A percentile compares a stretch with the other conserved stretches of the same genome.
Evolutionary conservation across 2,329 filamentous ascomycete genomes (phyloP).

Genomic region (Fusarium sp.): DNA sequence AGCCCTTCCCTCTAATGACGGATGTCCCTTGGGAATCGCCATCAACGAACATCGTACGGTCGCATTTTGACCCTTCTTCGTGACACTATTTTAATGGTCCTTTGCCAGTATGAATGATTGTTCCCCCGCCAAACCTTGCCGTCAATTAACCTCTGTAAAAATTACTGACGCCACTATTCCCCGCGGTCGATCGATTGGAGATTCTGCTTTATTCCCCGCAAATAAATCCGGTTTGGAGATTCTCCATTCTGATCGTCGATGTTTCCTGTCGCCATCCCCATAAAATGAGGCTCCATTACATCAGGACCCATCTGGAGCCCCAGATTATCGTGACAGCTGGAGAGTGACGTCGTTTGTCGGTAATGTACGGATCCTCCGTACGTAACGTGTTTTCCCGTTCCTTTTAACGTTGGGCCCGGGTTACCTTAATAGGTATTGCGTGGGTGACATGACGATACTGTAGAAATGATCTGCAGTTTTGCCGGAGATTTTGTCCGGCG

Average conservation of each 20-base stretch:
- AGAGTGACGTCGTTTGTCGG: slow-evolving; percentile 2
- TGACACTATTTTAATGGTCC: too few relatives aligned
- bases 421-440: neutral
- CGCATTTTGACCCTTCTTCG: too few relatives aligned
- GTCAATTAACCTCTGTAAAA: neutral
- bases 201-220: neutral
- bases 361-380: neutral
- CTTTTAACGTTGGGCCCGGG: neutral
- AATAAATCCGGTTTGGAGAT: slow-evolving; percentile 10
- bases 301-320: slow-evolving; percentile 28
- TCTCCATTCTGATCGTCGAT: slow-evolving; percentile 21
- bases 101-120: too few relatives aligned
- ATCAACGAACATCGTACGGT: too few relatives aligned
- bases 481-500: neutral
- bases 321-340: slow-evolving; percentile 9
- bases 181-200: neutral
- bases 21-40: too few relatives aligned
- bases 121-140: neutral
- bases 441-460: neutral
- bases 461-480: neutral
- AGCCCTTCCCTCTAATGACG: too few relatives aligned
- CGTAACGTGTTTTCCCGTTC: neutral
- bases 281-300: slow-evolving; percentile 32
- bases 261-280: slow-evolving; percentile 8
- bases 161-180: neutral